Evolutionary conservation across 176 grass and related monocot species (phyloP).

Genomic region (Alloteropsis semialata): DNA sequence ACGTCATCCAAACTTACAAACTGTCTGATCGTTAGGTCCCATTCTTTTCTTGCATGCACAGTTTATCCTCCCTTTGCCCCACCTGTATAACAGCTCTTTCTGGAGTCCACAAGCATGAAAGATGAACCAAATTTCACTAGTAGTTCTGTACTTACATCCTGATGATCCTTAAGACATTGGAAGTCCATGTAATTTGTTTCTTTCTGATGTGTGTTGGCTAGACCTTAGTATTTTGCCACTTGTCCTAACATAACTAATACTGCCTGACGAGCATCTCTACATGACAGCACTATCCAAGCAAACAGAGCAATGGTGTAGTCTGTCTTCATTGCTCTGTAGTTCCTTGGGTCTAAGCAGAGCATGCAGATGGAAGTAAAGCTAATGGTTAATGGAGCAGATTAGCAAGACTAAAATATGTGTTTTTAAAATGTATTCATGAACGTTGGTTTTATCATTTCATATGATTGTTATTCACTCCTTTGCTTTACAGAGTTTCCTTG

Average conservation of each 20-base stretch:
- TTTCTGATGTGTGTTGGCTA: neutral
- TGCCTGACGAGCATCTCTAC: conserved; percentile 5
- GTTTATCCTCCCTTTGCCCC: neutral
- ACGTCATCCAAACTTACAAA: neutral
- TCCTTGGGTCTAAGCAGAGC: neutral
- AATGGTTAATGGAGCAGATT: neutral
- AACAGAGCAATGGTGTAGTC: neutral
- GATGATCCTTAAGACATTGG: neutral
- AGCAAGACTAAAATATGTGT: neutral
- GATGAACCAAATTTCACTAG: neutral
- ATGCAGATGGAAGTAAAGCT: neutral
- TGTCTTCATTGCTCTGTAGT: conserved; percentile 12
- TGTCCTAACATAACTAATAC: neutral
- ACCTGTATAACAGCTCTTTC: neutral
- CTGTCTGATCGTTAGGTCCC: neutral
- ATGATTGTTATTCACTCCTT: conserved; percentile 7
- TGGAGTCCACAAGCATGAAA: neutral
- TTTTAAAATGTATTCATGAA: neutral
- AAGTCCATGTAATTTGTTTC: conserved; percentile 3
- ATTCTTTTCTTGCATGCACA: neutral
- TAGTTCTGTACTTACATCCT: neutral
- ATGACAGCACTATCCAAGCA: neutral
- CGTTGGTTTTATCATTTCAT: conserved; percentile 9
- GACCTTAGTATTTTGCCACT: neutral
- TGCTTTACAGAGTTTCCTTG: conserved; percentile 77